A percentile compares a stretch with the other conserved stretches of the same genome.
Evolutionary conservation across 495 filamentous ascomycete species (phyloP).

Genomic region (Aspergillus carlsbadensis): DNA sequence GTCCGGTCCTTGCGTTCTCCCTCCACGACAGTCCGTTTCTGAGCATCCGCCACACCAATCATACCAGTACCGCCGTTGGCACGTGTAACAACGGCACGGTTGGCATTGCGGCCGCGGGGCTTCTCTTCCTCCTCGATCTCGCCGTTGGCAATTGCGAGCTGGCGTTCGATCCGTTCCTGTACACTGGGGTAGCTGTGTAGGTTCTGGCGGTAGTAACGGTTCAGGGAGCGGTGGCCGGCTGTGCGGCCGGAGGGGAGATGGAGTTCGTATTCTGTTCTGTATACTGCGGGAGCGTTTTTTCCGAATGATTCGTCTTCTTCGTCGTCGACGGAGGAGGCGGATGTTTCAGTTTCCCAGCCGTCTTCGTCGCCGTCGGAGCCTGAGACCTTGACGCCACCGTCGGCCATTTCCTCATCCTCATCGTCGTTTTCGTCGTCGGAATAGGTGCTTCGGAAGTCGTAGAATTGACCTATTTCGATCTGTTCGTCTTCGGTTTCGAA

Average conservation of each 20-base stretch:
- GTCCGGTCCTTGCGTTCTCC: slow-evolving; percentile 67
- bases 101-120: slow-evolving; percentile 42
- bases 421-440: slow-evolving; percentile 60
- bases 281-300: slow-evolving; percentile 62
- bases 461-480: slow-evolving; percentile 94
- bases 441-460: slow-evolving; percentile 95
- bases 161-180: slow-evolving; percentile 54
- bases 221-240: slow-evolving; percentile 86
- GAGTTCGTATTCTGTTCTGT: slow-evolving; percentile 87
- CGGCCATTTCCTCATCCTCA: slow-evolving; percentile 25
- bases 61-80: slow-evolving; percentile 75
- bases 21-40: slow-evolving; percentile 61
- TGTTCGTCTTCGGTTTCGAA: slow-evolving; percentile 89
- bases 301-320: slow-evolving; percentile 39
- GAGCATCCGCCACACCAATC: slow-evolving; percentile 67
- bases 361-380: slow-evolving; percentile 47
- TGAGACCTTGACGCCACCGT: slow-evolving; percentile 39
- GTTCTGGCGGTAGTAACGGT: slow-evolving; percentile 89
- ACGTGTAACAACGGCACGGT: slow-evolving; percentile 61
- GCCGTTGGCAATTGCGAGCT: slow-evolving; percentile 48
- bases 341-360: slow-evolving; percentile 92
- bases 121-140: slow-evolving; percentile 45
- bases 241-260: slow-evolving; percentile 88
- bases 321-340: slow-evolving; percentile 75
- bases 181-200: slow-evolving; percentile 74